Evolutionary conservation across 2,329 filamentous ascomycete genomes (phyloP).

Genomic region (Thielaviopsis populi): DNA sequence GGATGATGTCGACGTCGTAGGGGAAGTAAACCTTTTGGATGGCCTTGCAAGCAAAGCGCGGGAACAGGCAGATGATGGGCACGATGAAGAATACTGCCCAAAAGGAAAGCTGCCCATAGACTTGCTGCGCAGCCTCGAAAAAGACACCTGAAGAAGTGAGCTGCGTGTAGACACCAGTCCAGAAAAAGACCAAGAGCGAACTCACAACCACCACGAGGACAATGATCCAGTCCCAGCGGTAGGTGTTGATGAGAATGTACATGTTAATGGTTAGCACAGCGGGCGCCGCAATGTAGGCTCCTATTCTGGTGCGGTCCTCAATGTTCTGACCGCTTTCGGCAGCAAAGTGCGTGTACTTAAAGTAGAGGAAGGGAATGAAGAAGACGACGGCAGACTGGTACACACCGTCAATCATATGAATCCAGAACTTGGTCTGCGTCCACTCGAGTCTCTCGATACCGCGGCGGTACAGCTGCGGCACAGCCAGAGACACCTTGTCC

Average conservation of each 20-base stretch:
- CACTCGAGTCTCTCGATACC: slow-evolving; percentile 94
- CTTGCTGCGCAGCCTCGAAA: slow-evolving; percentile 62
- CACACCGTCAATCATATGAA: slow-evolving; percentile 86
- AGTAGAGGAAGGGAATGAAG: slow-evolving; percentile 78
- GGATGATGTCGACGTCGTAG: slow-evolving; percentile 85
- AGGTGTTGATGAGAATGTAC: slow-evolving; percentile 92
- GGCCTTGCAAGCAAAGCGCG: slow-evolving; percentile 72
- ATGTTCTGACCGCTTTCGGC: slow-evolving; percentile 60
- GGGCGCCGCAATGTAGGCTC: slow-evolving; percentile 71
- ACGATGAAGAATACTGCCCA: slow-evolving; percentile 75
- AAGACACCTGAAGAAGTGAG: slow-evolving; percentile 39
- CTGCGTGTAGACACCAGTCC: slow-evolving; percentile 72
- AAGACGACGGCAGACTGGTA: slow-evolving; percentile 92
- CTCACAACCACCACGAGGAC: slow-evolving; percentile 68
- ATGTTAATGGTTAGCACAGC: slow-evolving; percentile 79
- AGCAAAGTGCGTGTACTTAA: slow-evolving; percentile 46
- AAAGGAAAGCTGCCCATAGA: slow-evolving; percentile 70
- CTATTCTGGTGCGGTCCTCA: slow-evolving; percentile 68
- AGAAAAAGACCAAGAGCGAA: slow-evolving; percentile 79
- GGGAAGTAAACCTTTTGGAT: slow-evolving; percentile 91
- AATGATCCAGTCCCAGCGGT: slow-evolving; percentile 97
- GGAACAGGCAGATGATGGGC: slow-evolving; percentile 67
- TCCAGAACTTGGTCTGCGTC: slow-evolving; percentile 93
- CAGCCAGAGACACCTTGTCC: slow-evolving; percentile 81
- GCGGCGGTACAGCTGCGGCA: slow-evolving; percentile 86